Percentiles rank a stretch among this genome's conserved stretches.
phyloP scores from a whole-genome alignment of 148 eudicot genomes.

The Nepenthes mirabilis region DNA sequence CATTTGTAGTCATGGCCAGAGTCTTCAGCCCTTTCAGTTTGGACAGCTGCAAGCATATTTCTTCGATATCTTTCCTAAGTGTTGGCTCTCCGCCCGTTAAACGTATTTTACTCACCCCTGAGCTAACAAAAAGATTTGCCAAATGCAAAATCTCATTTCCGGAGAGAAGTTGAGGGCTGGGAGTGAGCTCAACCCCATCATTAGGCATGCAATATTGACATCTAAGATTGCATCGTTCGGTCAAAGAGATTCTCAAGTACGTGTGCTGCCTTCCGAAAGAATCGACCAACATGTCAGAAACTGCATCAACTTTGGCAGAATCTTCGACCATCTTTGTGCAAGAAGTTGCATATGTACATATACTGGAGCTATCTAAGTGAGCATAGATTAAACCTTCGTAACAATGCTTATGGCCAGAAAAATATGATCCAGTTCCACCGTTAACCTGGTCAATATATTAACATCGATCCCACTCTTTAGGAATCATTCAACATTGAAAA shows the following conservation, averaged over 20 bases:
- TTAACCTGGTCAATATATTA: constrained; percentile 21
- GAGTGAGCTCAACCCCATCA: constrained; percentile 89
- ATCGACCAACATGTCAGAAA: constrained; percentile 76
- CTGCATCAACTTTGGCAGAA: constrained; percentile 24
- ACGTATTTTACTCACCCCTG: constrained; percentile 86
- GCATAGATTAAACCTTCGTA: constrained; percentile 8
- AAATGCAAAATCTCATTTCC: constrained; percentile 56
- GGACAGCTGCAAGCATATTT: constrained; percentile 64
- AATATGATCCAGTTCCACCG: constrained; percentile 12
- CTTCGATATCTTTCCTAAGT: constrained; percentile 81
- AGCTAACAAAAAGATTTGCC: constrained; percentile 67
- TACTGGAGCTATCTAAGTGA: constrained; percentile 14
- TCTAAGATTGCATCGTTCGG: constrained; percentile 94
- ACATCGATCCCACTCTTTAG: neutral
- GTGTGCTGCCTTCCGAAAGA: constrained; percentile 89
- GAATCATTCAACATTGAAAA: neutral
- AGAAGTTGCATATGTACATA: constrained; percentile 30
- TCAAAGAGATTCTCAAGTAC: constrained; percentile 78
- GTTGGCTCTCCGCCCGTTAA: constrained; percentile 97
- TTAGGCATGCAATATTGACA: constrained; percentile 98
- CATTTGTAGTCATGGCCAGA: constrained; percentile 85
- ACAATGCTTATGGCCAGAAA: constrained; percentile 5
- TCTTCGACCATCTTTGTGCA: constrained; percentile 38
- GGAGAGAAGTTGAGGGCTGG: constrained; percentile 50
- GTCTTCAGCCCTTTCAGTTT: constrained; percentile 64